phyloP scores from a whole-genome alignment of 129 eudicot genomes.

The Artemisia annua region DNA sequence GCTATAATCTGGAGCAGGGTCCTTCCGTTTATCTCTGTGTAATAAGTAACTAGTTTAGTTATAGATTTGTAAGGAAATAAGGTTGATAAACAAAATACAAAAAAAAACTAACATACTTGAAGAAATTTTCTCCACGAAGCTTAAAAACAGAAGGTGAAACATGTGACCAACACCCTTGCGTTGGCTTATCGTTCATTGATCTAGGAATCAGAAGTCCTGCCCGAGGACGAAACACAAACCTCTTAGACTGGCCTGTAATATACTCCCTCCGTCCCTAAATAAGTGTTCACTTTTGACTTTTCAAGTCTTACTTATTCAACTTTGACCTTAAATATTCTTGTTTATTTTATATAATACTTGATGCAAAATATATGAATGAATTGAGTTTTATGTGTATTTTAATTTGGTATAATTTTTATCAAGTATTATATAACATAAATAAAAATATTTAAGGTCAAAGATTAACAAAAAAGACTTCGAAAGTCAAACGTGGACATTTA shows the following conservation, averaged over 20 bases:
- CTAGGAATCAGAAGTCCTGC: conserved; percentile 55
- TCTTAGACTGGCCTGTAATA: conserved; percentile 43
- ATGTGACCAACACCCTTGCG: conserved; percentile 61
- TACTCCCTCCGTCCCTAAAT: too few species aligned
- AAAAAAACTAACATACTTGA: conserved; percentile 44
- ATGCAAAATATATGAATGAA: too few species aligned
- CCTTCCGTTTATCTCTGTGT: conserved; percentile 73
- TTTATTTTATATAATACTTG: too few species aligned
- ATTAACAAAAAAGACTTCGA: too few species aligned
- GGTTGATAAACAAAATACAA: background rate
- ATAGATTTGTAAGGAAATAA: background rate
- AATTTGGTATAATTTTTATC: too few species aligned
- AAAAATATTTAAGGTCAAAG: too few species aligned
- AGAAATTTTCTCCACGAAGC: conserved; percentile 71
- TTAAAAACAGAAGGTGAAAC: conserved; percentile 71
- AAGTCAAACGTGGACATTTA: too few species aligned
- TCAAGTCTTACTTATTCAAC: too few species aligned
- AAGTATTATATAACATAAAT: too few species aligned
- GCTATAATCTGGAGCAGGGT: conserved; percentile 57
- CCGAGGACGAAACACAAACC: conserved; percentile 44
- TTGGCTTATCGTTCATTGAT: conserved; percentile 39
- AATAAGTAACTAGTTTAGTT: background rate
- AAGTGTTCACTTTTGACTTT: too few species aligned
- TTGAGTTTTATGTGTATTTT: too few species aligned
- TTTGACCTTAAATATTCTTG: too few species aligned